These are phyloP conservation scores for Fusarium virguliforme DNA, from an alignment of 2,329 filamentous ascomycete genomes.

Conservation along the genomic window DNA sequence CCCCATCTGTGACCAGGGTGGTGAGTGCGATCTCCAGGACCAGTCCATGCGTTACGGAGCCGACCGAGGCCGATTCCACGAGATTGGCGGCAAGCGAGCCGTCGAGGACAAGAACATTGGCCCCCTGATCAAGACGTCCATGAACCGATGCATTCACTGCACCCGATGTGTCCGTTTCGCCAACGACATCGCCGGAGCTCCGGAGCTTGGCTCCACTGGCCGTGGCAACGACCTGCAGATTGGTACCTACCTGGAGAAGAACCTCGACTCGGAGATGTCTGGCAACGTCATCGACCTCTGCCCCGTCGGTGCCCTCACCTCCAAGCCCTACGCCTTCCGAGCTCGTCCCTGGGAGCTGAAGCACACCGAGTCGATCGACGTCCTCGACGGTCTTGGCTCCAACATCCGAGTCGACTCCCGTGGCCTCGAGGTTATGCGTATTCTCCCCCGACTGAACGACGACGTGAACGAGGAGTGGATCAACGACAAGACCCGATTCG, in stretches of 20 bases:
- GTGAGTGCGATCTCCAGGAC: slow-evolving; percentile 98
- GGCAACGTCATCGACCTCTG: slow-evolving; percentile 98
- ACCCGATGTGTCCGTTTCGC: slow-evolving; percentile 98
- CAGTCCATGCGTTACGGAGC: slow-evolving; percentile 99
- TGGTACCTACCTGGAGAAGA: slow-evolving; percentile 96
- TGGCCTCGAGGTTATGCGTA: slow-evolving; percentile 95
- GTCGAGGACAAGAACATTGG: slow-evolving; percentile 99
- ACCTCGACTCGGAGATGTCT: slow-evolving; percentile 93
- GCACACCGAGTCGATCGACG: slow-evolving; percentile 95
- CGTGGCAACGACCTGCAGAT: slow-evolving; percentile 98
- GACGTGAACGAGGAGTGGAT: slow-evolving; percentile 99
- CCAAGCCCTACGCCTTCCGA: slow-evolving; percentile 98
- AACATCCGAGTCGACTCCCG: slow-evolving; percentile 95
- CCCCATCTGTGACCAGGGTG: slow-evolving; percentile 98
- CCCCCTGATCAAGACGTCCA: slow-evolving; percentile 97
- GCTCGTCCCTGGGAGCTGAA: slow-evolving; percentile 97
- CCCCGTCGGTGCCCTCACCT: slow-evolving; percentile 95
- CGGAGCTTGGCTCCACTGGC: slow-evolving; percentile 93
- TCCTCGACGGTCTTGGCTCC: slow-evolving; percentile 92
- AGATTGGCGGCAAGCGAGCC: slow-evolving; percentile 94
- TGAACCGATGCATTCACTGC: slow-evolving; percentile 99
- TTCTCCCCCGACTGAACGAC: slow-evolving; percentile 93
- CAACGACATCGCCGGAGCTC: slow-evolving; percentile 96
- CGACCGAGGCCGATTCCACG: slow-evolving; percentile 97
- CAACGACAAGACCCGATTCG: slow-evolving; percentile 97